A percentile compares a stretch with the other conserved stretches of the same genome.
phyloP scores from a whole-genome alignment of 345 rosid species.

The Populus pruinosa region DNA sequence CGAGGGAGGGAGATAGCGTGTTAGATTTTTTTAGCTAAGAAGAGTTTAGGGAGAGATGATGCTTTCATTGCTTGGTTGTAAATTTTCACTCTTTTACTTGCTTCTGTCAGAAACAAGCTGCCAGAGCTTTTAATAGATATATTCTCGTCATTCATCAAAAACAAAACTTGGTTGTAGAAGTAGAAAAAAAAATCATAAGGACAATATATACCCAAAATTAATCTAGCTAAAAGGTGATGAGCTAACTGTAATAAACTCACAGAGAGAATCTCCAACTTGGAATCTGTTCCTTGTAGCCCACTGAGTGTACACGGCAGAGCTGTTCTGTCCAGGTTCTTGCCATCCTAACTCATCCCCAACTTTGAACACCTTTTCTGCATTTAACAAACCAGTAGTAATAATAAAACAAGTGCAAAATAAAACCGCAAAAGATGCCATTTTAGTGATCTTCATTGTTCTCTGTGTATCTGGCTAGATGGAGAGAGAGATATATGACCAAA shows the following conservation, averaged over 20 bases:
- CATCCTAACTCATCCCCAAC: conserved; percentile 68
- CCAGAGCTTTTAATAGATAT: no score
- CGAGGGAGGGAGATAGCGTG: no score
- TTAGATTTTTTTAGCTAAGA: no score
- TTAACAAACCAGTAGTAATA: conserved; percentile 16
- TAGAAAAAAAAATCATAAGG: neutral
- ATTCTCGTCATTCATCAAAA: no score
- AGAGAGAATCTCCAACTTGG: conserved; percentile 62
- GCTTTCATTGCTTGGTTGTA: no score
- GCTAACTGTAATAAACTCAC: conserved; percentile 29
- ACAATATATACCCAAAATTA: no score
- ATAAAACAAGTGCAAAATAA: conserved; percentile 8
- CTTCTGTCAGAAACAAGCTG: no score
- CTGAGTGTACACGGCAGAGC: conserved; percentile 39
- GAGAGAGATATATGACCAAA: neutral
- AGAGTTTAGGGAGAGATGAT: no score
- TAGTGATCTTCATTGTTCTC: neutral
- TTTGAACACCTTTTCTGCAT: conserved; percentile 42
- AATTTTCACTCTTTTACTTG: no score
- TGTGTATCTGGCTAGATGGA: neutral
- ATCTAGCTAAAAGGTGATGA: no score
- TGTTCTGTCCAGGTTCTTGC: conserved; percentile 49
- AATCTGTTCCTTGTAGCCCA: conserved; percentile 70
- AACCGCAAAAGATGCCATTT: conserved; percentile 1
- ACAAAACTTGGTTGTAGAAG: neutral